Percentiles rank a stretch among this genome's conserved stretches.
phyloP scores from a whole-genome alignment of 1,139 yeast species.

The Sugiyamaella japonica region DNA sequence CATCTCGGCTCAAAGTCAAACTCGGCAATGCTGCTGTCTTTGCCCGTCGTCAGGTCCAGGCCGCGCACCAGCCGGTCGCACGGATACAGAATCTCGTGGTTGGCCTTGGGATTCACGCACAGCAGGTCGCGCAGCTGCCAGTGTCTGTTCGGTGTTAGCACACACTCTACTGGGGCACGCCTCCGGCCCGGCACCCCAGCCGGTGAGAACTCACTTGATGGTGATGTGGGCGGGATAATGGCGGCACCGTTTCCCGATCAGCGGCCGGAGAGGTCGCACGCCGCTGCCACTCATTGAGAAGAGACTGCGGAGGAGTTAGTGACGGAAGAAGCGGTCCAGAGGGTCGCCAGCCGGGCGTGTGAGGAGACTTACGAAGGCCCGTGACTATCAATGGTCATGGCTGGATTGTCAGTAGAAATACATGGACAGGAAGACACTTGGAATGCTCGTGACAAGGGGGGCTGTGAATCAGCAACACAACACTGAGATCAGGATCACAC shows the following conservation, averaged over 20 bases:
- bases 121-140: slow-evolving; percentile 88
- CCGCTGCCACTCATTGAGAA: slow-evolving; percentile 11
- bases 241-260: slow-evolving; percentile 28
- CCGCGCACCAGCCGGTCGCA: slow-evolving; percentile 48
- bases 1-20: slow-evolving; percentile 69
- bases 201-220: slow-evolving; percentile 30
- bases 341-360: background rate
- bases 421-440: slow-evolving; percentile 3
- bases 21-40: slow-evolving; percentile 45
- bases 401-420: slow-evolving; percentile 4
- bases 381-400: slow-evolving; percentile 20
- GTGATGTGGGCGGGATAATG: slow-evolving; percentile 33
- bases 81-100: slow-evolving; percentile 50
- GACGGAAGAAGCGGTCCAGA: background rate
- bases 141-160: slow-evolving; percentile 44
- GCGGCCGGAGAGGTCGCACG: slow-evolving; percentile 22
- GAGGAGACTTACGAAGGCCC: slow-evolving; percentile 16
- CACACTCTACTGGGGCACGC: background rate
- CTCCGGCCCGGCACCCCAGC: background rate
- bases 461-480: background rate
- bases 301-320: slow-evolving; percentile 11
- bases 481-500: too few relatives aligned
- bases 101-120: slow-evolving; percentile 45
- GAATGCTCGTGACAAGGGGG: background rate
- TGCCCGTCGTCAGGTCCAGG: slow-evolving; percentile 45